Conservation (phyloP, 306 rosid genomes). For the Cercis canadensis region DNA sequence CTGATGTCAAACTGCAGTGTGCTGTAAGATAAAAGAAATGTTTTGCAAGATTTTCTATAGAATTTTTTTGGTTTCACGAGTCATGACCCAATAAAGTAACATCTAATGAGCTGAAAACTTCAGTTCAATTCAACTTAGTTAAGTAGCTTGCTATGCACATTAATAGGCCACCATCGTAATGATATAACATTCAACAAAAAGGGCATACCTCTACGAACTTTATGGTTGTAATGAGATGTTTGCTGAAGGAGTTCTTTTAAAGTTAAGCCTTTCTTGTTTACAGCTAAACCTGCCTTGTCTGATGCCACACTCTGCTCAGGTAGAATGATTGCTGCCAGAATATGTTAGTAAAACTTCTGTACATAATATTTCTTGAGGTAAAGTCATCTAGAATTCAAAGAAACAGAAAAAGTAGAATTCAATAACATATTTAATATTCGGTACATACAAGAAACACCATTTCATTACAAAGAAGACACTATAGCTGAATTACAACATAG, state of each 20-base stretch:
- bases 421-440: not conserved
- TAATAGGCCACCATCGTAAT: conserved; percentile 8
- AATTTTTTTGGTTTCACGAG: not conserved
- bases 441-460: not conserved
- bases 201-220: conserved; percentile 87
- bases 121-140: conserved; percentile 1
- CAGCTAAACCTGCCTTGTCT: conserved; percentile 82
- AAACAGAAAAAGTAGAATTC: not conserved
- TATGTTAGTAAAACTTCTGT: conserved; percentile 21
- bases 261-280: conserved; percentile 89
- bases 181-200: not conserved
- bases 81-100: conserved; percentile 3
- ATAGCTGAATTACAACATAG: no score
- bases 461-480: not conserved
- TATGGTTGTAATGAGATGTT: conserved; percentile 77
- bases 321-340: conserved; percentile 74
- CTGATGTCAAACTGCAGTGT: not conserved
- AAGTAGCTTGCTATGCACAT: not conserved
- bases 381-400: conserved; percentile 8
- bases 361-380: conserved; percentile 11
- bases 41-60: not conserved
- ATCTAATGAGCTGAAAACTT: not conserved
- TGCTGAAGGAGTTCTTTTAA: conserved; percentile 93
- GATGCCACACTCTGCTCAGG: conserved; percentile 94
- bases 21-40: not conserved